These are phyloP conservation scores for Thelonectria rubi DNA, from an alignment of 2,329 filamentous ascomycete genomes.

Conservation along the genomic window DNA sequence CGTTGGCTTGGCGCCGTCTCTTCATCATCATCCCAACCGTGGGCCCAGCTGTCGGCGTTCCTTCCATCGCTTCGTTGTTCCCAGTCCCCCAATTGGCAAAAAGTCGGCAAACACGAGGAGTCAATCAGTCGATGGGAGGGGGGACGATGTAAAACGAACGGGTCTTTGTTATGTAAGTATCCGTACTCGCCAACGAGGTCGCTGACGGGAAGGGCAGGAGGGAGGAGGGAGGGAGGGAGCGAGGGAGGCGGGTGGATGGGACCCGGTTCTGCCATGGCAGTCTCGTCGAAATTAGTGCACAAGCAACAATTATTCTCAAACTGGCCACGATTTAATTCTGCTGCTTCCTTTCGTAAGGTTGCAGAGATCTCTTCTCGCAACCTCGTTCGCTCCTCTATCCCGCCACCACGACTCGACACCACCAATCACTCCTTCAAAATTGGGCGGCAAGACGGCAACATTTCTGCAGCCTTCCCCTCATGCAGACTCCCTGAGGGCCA, in stretches of 20 bases:
- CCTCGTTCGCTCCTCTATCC: background rate
- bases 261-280: background rate
- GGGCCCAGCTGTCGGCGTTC: background rate
- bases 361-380: background rate
- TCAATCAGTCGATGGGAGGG: background rate
- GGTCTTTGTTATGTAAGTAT: too few species aligned
- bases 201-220: background rate
- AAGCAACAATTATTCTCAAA: background rate
- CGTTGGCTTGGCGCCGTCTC: background rate
- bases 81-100: background rate
- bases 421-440: background rate
- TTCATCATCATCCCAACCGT: background rate
- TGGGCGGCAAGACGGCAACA: background rate
- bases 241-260: background rate
- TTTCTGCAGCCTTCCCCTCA: background rate
- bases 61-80: background rate
- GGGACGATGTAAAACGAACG: background rate
- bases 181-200: background rate
- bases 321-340: background rate
- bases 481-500: background rate
- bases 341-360: background rate
- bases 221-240: background rate
- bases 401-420: background rate
- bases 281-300: background rate
- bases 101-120: background rate